Evolutionary conservation across 768 basidiomycete genomes (phyloP), one percentile per base, ranked within the genome.

Genomic region (Agaricus bisporus): DNA sequence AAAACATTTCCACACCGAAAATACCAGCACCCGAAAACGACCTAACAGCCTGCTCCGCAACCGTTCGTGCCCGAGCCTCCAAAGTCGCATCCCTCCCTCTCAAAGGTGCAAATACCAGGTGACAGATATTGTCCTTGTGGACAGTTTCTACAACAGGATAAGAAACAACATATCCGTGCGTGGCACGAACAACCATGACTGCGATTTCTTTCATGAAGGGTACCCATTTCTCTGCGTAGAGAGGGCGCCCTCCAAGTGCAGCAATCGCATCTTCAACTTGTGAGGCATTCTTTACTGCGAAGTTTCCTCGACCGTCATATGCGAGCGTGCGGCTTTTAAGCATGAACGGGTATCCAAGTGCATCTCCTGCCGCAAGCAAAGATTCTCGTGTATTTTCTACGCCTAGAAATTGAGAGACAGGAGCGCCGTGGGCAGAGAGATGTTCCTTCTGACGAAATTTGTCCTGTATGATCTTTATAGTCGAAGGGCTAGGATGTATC

Each of bases 1-100:
- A 73, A 72, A 99, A 99, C 93, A 98, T 92, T 68, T 99, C 97
- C 1, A 99, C 95, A 1, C 95, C 97, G 70, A 97, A 98, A 22
- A 98, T 81, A 10, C 97, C 97, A 8, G 94, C 95, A 3, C 95
- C 95, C 15, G 81, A 69, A 36, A 98, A 79, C 6, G 85, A 82
- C 55, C 71, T 79, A 20, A 98, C 79, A 0, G 95, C 92, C 35
- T 75, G 71, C 68, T 95, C 91, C 0, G 95, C 97, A 29, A 95
- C 70, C 4, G 64, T 62, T 55, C 82, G 81, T 14, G 92, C 95
- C 43, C 80, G 73, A 7, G 66, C 66, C 20, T 78, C 69, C 2
- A 95, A 70, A 5, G 72, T 65, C 2, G 79, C 67, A 61, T 88
- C 79, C 4, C 64, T 67, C 55, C 71, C 80, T 15, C 94, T 77